phyloP scores from a whole-genome alignment of 202 grass and related monocot species.

The Schoenoplectus triqueter region DNA sequence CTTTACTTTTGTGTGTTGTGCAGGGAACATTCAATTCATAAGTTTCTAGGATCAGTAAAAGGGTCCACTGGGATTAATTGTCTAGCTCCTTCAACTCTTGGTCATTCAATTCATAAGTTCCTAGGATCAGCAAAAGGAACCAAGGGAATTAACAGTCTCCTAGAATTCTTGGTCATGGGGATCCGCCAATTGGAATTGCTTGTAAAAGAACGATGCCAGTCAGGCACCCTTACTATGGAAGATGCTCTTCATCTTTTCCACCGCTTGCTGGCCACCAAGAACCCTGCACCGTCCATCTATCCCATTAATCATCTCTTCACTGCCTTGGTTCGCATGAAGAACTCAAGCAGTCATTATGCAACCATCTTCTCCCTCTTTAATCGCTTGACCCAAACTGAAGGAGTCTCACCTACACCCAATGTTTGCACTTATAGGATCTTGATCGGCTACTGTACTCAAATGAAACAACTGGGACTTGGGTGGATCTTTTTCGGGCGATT shows the following conservation, averaged over 20 bases:
- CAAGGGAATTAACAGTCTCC: not conserved
- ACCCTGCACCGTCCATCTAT: not conserved
- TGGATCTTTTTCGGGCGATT: not conserved
- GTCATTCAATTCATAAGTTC: not conserved
- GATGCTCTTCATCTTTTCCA: constrained; percentile 12
- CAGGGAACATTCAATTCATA: not conserved
- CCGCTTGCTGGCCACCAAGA: not conserved
- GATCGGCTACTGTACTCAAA: not conserved
- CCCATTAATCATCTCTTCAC: not conserved
- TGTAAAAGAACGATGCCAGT: not conserved
- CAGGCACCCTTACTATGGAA: not conserved
- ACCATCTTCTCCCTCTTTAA: not conserved
- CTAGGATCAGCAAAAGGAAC: not conserved
- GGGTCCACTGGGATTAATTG: too few relatives aligned
- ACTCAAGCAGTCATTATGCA: not conserved
- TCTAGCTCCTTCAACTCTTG: too few relatives aligned
- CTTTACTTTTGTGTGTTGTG: not conserved
- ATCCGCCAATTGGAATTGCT: not conserved
- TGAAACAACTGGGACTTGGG: not conserved
- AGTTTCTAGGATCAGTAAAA: too few relatives aligned
- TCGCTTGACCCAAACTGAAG: not conserved
- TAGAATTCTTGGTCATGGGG: not conserved
- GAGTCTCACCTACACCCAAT: not conserved
- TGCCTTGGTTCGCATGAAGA: not conserved
- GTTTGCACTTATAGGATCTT: constrained; percentile 12